Conservation (phyloP, 805 yeast genomes). For the Schwanniomyces yamadae region DNA sequence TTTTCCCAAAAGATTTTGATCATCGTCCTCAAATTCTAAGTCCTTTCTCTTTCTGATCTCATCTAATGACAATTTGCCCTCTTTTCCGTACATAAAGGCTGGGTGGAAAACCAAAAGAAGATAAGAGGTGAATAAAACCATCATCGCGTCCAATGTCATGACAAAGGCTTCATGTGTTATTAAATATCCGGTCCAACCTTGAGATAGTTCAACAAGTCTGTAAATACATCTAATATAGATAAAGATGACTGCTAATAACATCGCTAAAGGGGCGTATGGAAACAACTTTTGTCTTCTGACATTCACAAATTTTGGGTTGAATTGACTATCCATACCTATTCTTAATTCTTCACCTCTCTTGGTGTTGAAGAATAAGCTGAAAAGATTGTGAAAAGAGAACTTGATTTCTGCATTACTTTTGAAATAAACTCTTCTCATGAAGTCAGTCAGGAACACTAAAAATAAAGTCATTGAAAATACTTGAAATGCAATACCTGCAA, state of each 20-base stretch:
- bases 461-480: slow-evolving; percentile 68
- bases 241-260: slow-evolving; percentile 49
- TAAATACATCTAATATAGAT: slow-evolving; percentile 69
- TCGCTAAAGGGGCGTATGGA: slow-evolving; percentile 42
- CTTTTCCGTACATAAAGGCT: slow-evolving; percentile 57
- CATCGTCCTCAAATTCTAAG: not conserved
- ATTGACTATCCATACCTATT: slow-evolving; percentile 22
- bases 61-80: slow-evolving; percentile 8
- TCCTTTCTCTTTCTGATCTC: slow-evolving; percentile 3
- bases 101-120: slow-evolving; percentile 53
- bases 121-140: slow-evolving; percentile 23
- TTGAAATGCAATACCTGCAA: slow-evolving; percentile 78
- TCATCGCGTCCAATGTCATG: slow-evolving; percentile 28
- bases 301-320: slow-evolving; percentile 32
- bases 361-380: slow-evolving; percentile 22
- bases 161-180: slow-evolving; percentile 50
- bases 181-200: slow-evolving; percentile 70
- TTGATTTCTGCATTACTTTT: slow-evolving; percentile 12
- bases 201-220: slow-evolving; percentile 67
- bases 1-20: not conserved
- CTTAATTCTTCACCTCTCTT: slow-evolving; percentile 15
- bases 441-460: slow-evolving; percentile 47
- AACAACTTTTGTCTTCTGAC: slow-evolving; percentile 38
- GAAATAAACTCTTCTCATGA: slow-evolving; percentile 42
- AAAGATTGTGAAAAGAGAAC: slow-evolving; percentile 23